These are phyloP conservation scores for Candida railenensis DNA, from an alignment of 805 yeast genomes.

Conservation along the genomic window DNA sequence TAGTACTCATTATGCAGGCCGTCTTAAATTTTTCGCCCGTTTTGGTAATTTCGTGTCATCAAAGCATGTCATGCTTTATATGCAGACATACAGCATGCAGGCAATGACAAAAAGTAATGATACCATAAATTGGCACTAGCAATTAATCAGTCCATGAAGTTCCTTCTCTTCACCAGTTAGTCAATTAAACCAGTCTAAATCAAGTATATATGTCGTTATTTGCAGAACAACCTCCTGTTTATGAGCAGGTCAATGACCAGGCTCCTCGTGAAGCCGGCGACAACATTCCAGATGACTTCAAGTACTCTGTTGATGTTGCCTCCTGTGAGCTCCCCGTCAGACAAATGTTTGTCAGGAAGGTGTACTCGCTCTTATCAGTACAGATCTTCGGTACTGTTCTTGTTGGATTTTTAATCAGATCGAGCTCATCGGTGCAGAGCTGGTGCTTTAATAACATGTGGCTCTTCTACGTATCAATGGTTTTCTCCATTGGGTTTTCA, in stretches of 20 bases:
- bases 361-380: conserved; percentile 64
- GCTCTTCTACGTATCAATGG: conserved; percentile 53
- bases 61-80: too few relatives aligned
- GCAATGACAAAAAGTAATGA: neutral
- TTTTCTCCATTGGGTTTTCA: conserved; percentile 64
- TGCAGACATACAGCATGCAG: too few relatives aligned
- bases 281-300: conserved; percentile 71
- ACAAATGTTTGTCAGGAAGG: conserved; percentile 74
- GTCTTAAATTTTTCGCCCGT: too few relatives aligned
- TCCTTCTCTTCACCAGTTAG: neutral
- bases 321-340: conserved; percentile 76
- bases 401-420: conserved; percentile 51
- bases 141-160: neutral
- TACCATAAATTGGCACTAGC: too few relatives aligned
- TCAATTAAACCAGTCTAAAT: neutral
- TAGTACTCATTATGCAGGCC: too few relatives aligned
- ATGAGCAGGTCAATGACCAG: conserved; percentile 12
- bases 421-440: conserved; percentile 40
- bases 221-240: conserved; percentile 20
- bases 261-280: conserved; percentile 29
- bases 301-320: conserved; percentile 73
- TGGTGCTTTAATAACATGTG: conserved; percentile 63
- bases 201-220: conserved; percentile 6
- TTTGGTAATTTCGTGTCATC: too few relatives aligned
- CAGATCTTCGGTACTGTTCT: conserved; percentile 65